Conservation (phyloP, 1,284 basidiomycete species). For the Ceratobasidium sp. region DNA sequence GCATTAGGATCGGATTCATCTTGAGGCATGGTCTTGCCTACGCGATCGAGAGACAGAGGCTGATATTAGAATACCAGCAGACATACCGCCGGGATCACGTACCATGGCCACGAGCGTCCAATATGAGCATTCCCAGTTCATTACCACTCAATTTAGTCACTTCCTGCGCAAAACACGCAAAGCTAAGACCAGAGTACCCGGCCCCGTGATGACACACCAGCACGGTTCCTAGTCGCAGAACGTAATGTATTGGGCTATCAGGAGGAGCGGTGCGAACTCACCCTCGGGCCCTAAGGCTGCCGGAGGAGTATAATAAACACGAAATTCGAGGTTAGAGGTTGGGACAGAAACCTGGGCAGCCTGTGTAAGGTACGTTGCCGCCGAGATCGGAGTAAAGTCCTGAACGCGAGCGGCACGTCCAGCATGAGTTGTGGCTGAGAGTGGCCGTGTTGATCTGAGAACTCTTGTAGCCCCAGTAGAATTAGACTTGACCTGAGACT, state of each 20-base stretch:
- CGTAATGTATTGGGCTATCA: not conserved
- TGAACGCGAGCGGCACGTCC: slow-evolving; percentile 52
- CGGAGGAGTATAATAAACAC: slow-evolving; percentile 80
- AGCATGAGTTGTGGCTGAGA: slow-evolving; percentile 17
- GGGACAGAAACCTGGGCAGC: slow-evolving; percentile 81
- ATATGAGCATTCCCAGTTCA: slow-evolving; percentile 85
- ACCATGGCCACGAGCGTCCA: slow-evolving; percentile 94
- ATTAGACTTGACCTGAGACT: not conserved
- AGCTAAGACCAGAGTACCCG: slow-evolving; percentile 90
- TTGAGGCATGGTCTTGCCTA: slow-evolving; percentile 71
- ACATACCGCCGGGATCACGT: slow-evolving; percentile 52
- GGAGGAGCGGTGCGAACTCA: slow-evolving; percentile 53
- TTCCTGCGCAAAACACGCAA: slow-evolving; percentile 89
- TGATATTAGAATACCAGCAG: slow-evolving; percentile 3
- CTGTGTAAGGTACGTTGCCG: slow-evolving; percentile 78
- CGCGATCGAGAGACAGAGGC: slow-evolving; percentile 40
- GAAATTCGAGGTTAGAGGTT: slow-evolving; percentile 71
- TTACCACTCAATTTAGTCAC: slow-evolving; percentile 72
- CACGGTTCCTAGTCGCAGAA: slow-evolving; percentile 69
- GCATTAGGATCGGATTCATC: slow-evolving; percentile 56
- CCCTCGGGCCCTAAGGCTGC: slow-evolving; percentile 49
- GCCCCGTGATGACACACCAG: slow-evolving; percentile 96
- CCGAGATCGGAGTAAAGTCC: slow-evolving; percentile 79
- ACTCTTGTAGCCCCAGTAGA: not conserved
- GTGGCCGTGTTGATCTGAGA: slow-evolving; percentile 40